phyloP scores from a whole-genome alignment of 1,284 basidiomycete genomes.

The Grifola frondosa region DNA sequence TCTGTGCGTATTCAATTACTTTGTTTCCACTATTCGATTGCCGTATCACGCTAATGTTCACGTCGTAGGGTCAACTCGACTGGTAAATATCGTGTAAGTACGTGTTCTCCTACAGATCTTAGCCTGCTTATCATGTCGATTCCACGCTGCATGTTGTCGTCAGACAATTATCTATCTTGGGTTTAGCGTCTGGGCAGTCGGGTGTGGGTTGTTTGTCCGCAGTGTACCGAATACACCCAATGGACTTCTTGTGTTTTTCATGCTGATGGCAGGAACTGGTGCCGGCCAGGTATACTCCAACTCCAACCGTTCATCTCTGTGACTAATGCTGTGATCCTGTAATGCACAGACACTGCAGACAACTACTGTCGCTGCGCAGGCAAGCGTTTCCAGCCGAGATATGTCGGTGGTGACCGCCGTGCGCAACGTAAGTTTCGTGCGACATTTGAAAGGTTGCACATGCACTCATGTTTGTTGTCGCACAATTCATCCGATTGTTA shows the following conservation, averaged over 20 bases:
- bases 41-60: constrained; percentile 27
- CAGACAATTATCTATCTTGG: constrained; percentile 64
- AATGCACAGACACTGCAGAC: constrained; percentile 54
- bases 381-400: constrained; percentile 62
- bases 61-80: constrained; percentile 63
- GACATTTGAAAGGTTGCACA: not conserved
- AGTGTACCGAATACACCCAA: constrained; percentile 49
- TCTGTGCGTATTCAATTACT: constrained; percentile 38
- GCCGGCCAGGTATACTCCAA: constrained; percentile 53
- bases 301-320: too few relatives aligned
- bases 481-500: constrained; percentile 60
- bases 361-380: constrained; percentile 68
- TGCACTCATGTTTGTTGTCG: not conserved
- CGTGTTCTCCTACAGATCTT: not conserved
- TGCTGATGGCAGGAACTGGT: constrained; percentile 68
- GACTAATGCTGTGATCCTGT: not conserved
- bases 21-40: constrained; percentile 2
- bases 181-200: constrained; percentile 70
- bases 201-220: constrained; percentile 67
- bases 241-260: constrained; percentile 61
- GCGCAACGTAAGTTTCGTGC: constrained; percentile 48
- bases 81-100: constrained; percentile 58
- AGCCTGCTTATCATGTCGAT: too few relatives aligned
- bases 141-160: too few relatives aligned
- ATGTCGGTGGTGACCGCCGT: constrained; percentile 73